A percentile compares a stretch with the other conserved stretches of the same genome.
Evolutionary conservation across 305 asterid genomes (phyloP).

Genomic region (Solanum aculeatissimum): DNA sequence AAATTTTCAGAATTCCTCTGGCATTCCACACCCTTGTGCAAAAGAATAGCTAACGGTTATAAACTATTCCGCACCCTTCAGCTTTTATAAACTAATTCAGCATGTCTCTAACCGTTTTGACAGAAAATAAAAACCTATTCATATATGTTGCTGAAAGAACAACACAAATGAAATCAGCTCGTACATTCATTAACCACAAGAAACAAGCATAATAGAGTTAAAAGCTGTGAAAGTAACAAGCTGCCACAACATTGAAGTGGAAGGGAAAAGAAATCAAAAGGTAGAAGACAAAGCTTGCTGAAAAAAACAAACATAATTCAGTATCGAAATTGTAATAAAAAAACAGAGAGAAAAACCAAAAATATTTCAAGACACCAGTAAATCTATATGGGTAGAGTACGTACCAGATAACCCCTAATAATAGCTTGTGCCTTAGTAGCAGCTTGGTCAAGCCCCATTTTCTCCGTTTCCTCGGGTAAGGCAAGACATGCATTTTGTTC

Average conservation of each 20-base stretch:
- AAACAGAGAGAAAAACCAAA: not conserved
- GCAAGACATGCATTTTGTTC: conserved; percentile 5
- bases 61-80: too few species aligned
- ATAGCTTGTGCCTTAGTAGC: conserved; percentile 45
- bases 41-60: too few species aligned
- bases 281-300: not conserved
- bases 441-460: conserved; percentile 36
- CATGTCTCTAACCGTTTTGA: not conserved
- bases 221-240: not conserved
- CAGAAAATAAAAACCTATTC: not conserved
- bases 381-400: not conserved
- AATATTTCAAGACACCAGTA: not conserved
- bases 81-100: too few species aligned
- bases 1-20: not conserved
- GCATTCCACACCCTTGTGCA: not conserved
- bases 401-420: conserved; percentile 44
- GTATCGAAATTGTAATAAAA: not conserved
- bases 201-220: not conserved
- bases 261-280: not conserved
- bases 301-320: not conserved
- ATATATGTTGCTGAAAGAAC: not conserved
- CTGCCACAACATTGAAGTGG: not conserved
- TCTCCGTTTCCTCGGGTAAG: conserved; percentile 12
- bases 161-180: not conserved
- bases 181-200: not conserved